phyloP scores from a whole-genome alignment of 257 asterid genomes.

The Solanum sejunctum region DNA sequence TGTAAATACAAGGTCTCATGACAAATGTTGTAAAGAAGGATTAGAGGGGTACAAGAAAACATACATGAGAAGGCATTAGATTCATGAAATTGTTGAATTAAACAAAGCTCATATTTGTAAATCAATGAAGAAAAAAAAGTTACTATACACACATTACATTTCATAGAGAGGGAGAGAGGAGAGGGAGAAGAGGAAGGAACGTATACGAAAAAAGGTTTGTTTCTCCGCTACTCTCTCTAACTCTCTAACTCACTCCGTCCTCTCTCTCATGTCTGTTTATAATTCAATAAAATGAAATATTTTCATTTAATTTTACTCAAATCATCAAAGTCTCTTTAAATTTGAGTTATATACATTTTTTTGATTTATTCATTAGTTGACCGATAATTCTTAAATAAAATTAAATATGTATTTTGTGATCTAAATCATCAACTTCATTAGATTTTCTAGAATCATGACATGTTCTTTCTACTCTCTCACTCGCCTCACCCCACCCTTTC shows the following conservation, averaged over 20 bases:
- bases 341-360: background rate
- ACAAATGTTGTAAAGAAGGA: background rate
- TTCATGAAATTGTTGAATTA: background rate
- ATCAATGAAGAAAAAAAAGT: background rate
- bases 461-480: background rate
- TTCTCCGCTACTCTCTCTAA: background rate
- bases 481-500: background rate
- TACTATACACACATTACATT: background rate
- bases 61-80: background rate
- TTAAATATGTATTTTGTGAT: background rate
- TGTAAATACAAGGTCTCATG: background rate
- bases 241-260: background rate
- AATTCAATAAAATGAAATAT: background rate
- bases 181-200: background rate
- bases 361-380: background rate
- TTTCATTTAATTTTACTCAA: background rate
- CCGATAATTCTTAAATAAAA: background rate
- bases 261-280: background rate
- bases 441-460: background rate
- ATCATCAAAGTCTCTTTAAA: background rate
- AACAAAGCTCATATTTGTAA: background rate
- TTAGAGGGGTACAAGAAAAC: background rate
- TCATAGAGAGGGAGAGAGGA: background rate
- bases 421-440: background rate
- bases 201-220: background rate